Evolutionary conservation across 2,329 filamentous ascomycete species (phyloP), one percentile per base, ranked within the genome.

Genomic region (Hirsutella rhossiliensis): DNA sequence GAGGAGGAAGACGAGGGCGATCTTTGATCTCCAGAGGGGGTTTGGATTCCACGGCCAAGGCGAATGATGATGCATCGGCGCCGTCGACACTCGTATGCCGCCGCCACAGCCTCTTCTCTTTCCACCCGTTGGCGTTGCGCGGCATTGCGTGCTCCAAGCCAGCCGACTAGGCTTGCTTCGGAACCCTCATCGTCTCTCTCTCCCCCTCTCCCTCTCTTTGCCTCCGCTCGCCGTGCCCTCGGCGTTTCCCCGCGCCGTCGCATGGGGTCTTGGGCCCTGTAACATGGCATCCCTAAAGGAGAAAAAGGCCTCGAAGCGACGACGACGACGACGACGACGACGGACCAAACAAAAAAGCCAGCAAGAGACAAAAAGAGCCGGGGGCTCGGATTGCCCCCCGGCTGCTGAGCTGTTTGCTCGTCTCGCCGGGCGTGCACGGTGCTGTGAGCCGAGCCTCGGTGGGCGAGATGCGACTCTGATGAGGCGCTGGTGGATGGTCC

Each of bases 351-450:
- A 37, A 15, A 17, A 17, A 37, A 13, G 34, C 34, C 34, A n/a
- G n/a, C n/a, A n/a, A n/a, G n/a, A n/a, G n/a, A n/a, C n/a, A n/a
- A n/a, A n/a, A n/a, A n/a, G n/a, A 29, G 23, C 38, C 38, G 32
- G 43, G 43, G 43, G 19, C 43, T 41, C 43, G 43, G 38, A 37
- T 20, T 29, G 27, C 43, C n/a, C 43, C 43, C 37, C 20, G 12
- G 18, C 18, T 19, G 30, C 38, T 39, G n/a, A n/a, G 34, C 34
- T 36, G 12, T 32, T 17, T 36, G 34, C 34, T 34, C 9, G 18
- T 13, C 36, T 38, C 20, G 18, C 41, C n/a, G 11, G 20, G 27
- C 41, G 17, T 43, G 32, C 11, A 11, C 20, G 12, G n/a, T 38
- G 41, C 27, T 37, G 29, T 31, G 12, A 9, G 32, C 5, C 15